Evolutionary conservation across 129 eudicot species (phyloP).

Genomic region (Apium graveolens): DNA sequence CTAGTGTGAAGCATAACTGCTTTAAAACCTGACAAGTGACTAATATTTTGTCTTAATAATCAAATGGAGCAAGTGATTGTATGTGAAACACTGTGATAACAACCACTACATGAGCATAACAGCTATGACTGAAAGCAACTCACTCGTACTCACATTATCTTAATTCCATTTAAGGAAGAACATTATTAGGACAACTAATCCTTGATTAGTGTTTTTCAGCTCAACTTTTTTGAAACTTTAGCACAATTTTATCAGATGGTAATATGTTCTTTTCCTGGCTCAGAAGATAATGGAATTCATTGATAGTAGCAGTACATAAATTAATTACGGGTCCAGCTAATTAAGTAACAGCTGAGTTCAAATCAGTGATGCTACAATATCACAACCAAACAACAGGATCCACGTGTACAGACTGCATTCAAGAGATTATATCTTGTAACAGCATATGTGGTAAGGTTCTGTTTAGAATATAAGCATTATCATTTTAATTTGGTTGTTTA

Average conservation of each 20-base stretch:
- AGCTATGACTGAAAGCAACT: conserved; percentile 17
- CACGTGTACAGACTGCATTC: no score
- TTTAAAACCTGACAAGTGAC: conserved; percentile 10
- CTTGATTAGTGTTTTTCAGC: conserved; percentile 14
- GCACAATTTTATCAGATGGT: not conserved
- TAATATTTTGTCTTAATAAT: conserved; percentile 5
- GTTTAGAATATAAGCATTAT: no score
- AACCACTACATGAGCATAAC: not conserved
- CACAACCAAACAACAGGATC: no score
- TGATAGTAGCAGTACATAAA: not conserved
- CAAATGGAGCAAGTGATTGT: conserved; percentile 20
- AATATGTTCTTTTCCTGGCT: no score
- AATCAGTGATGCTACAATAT: not conserved
- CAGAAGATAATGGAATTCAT: no score
- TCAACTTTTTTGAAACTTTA: conserved; percentile 1
- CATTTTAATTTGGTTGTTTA: not conserved
- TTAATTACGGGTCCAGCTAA: not conserved
- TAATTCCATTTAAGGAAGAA: conserved; percentile 16
- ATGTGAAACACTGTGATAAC: conserved; percentile 2
- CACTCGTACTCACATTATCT: conserved; percentile 11
- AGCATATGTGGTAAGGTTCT: not conserved
- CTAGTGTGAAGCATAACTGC: not conserved
- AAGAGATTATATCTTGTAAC: not conserved
- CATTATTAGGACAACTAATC: conserved; percentile 15
- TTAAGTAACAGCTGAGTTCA: not conserved